phyloP scores from a whole-genome alignment of 1,284 basidiomycete species.

The Heterobasidion annosum region DNA sequence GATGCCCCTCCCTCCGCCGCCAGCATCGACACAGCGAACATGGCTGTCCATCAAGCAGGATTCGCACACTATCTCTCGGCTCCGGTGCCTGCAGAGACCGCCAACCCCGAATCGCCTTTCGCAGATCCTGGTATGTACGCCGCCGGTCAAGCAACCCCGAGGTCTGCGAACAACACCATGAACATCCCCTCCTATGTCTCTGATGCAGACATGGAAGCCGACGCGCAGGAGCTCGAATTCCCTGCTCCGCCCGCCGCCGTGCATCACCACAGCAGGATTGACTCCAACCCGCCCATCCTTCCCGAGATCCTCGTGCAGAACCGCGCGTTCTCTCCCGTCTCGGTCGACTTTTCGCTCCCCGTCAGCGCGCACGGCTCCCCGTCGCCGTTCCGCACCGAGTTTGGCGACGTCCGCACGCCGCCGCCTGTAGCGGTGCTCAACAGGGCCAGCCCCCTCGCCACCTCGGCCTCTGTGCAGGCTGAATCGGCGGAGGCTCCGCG shows the following conservation, averaged over 20 bases:
- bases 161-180: not conserved
- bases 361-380: slow-evolving; percentile 12
- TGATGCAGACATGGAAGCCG: slow-evolving; percentile 15
- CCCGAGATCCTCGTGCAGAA: slow-evolving; percentile 36
- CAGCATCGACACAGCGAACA: not conserved
- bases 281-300: slow-evolving; percentile 41
- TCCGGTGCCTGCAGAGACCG: slow-evolving; percentile 4
- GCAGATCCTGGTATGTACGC: slow-evolving; percentile 11
- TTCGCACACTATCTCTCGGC: not conserved
- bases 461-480: slow-evolving; percentile 16
- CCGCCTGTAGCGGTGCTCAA: slow-evolving; percentile 13
- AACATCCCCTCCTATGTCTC: not conserved
- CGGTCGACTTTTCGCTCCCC: slow-evolving; percentile 23
- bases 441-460: slow-evolving; percentile 16
- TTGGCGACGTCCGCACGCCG: slow-evolving; percentile 13
- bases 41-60: not conserved
- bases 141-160: slow-evolving; percentile 2
- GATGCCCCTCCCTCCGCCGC: not conserved
- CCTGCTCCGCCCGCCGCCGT: slow-evolving; percentile 29
- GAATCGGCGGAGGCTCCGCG: not conserved
- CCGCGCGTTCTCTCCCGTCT: slow-evolving; percentile 25
- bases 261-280: slow-evolving; percentile 29
- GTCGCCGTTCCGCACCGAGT: slow-evolving; percentile 17
- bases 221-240: slow-evolving; percentile 22
- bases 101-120: slow-evolving; percentile 16